Conservation (phyloP, 2,329 filamentous ascomycete species). For the Neofusicoccum parvum region DNA sequence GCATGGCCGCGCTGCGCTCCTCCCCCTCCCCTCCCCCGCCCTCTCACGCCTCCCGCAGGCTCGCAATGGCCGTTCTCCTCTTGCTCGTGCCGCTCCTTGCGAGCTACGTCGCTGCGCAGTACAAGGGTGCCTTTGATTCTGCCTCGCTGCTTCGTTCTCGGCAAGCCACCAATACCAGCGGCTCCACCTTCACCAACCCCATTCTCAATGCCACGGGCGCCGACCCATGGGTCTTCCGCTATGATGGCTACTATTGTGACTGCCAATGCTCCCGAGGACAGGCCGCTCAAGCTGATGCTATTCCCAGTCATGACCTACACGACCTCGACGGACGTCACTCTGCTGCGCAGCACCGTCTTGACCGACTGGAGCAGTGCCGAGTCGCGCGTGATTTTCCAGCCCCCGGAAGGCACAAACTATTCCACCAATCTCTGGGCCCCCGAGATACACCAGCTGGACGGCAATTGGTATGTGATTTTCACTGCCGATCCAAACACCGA, state of each 20-base stretch:
- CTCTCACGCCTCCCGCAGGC: background rate
- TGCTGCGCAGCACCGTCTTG: constrained; percentile 44
- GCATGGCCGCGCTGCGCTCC: background rate
- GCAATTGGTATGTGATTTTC: constrained; percentile 56
- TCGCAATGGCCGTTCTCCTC: constrained; percentile 7
- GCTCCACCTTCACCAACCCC: constrained; percentile 49
- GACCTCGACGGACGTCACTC: constrained; percentile 46
- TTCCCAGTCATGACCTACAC: constrained; percentile 52
- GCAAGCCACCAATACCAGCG: constrained; percentile 20
- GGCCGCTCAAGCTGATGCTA: constrained; percentile 25
- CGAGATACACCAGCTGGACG: constrained; percentile 51
- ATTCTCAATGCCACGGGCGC: constrained; percentile 45
- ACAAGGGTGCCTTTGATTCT: constrained; percentile 11
- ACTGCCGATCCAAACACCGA: constrained; percentile 53
- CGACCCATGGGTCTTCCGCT: constrained; percentile 41
- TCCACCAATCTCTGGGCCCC: constrained; percentile 55
- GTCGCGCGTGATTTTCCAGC: constrained; percentile 45
- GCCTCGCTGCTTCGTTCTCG: background rate
- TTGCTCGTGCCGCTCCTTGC: constrained; percentile 17
- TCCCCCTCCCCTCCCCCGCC: background rate
- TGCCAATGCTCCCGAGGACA: no score
- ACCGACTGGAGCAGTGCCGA: constrained; percentile 51
- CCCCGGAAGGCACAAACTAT: constrained; percentile 46
- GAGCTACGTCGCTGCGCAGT: constrained; percentile 18
- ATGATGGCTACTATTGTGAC: background rate